A percentile compares a stretch with the other conserved stretches of the same genome.
phyloP scores from a whole-genome alignment of 805 yeast genomes.

The Yamadazyma philogaea region DNA sequence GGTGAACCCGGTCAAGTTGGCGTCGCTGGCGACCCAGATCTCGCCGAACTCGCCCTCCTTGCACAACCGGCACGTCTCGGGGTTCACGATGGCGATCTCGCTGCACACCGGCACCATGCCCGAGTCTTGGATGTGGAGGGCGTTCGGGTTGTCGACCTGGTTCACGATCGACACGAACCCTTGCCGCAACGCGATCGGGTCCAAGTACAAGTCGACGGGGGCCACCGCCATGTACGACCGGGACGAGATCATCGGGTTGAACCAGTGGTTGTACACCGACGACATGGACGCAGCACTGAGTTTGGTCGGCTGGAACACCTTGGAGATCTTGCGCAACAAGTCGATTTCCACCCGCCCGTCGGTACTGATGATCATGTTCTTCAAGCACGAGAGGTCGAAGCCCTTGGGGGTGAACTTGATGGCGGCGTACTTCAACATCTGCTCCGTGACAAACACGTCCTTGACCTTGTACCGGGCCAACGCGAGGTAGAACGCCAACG shows the following conservation, averaged over 20 bases:
- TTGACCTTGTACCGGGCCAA: slow-evolving; percentile 76
- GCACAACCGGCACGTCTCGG: slow-evolving; percentile 79
- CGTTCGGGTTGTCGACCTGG: slow-evolving; percentile 64
- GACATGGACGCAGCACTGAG: slow-evolving; percentile 69
- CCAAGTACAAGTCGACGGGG: slow-evolving; percentile 82
- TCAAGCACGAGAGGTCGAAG: slow-evolving; percentile 57
- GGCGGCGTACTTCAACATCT: slow-evolving; percentile 75
- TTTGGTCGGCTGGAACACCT: slow-evolving; percentile 60
- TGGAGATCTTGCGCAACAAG: slow-evolving; percentile 54
- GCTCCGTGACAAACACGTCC: slow-evolving; percentile 80
- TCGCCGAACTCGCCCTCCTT: slow-evolving; percentile 93
- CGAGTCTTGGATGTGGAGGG: slow-evolving; percentile 82
- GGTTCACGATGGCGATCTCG: slow-evolving; percentile 90
- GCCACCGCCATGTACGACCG: slow-evolving; percentile 86
- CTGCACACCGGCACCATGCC: slow-evolving; percentile 96
- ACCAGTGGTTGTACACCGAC: slow-evolving; percentile 70
- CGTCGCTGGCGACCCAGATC: slow-evolving; percentile 93
- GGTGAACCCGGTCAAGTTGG: slow-evolving; percentile 63
- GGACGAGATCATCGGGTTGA: slow-evolving; percentile 80
- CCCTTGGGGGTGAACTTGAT: slow-evolving; percentile 58
- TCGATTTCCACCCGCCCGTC: slow-evolving; percentile 69
- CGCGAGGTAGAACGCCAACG: slow-evolving; percentile 65
- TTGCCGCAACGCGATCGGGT: slow-evolving; percentile 83
- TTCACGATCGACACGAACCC: slow-evolving; percentile 81
- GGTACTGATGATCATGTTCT: slow-evolving; percentile 81